These are phyloP conservation scores for Austroboletus rostrupii DNA, from an alignment of 1,284 basidiomycete species.

Conservation along the genomic window DNA sequence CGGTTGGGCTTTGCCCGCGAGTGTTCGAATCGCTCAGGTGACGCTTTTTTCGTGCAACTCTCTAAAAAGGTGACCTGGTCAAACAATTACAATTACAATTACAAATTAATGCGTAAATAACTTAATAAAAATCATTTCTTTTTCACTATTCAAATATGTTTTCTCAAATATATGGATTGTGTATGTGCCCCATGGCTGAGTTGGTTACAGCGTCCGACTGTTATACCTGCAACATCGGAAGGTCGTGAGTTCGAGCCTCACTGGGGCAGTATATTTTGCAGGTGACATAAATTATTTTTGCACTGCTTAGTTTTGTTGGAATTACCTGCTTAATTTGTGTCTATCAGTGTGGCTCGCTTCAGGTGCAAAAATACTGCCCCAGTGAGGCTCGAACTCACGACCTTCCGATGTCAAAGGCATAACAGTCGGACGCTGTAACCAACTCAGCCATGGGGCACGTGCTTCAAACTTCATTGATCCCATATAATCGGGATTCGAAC, in stretches of 20 bases:
- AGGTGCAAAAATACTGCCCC: slow-evolving; percentile 47
- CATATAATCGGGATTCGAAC: too few species aligned
- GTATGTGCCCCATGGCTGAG: slow-evolving; percentile 74
- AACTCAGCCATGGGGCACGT: slow-evolving; percentile 77
- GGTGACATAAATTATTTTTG: too few species aligned
- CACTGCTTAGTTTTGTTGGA: too few species aligned
- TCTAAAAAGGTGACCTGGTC: too few species aligned
- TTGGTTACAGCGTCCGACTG: slow-evolving; percentile 82
- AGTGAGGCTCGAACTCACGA: slow-evolving; percentile 73
- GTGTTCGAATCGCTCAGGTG: slow-evolving; percentile 88
- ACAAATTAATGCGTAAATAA: too few species aligned
- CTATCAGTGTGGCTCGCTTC: too few species aligned
- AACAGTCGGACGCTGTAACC: slow-evolving; percentile 83
- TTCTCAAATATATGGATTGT: too few species aligned
- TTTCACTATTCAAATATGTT: too few species aligned
- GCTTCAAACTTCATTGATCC: too few species aligned
- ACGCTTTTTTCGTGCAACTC: slow-evolving; percentile 47
- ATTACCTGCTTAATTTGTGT: too few species aligned
- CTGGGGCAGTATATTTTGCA: slow-evolving; percentile 50
- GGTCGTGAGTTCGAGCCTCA: slow-evolving; percentile 75
- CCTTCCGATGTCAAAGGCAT: slow-evolving; percentile 53
- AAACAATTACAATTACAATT: too few species aligned
- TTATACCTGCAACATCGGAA: slow-evolving; percentile 55
- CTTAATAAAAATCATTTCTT: too few species aligned
- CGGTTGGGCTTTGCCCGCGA: slow-evolving; percentile 81